Evolutionary conservation across 2,329 filamentous ascomycete species (phyloP).

Genomic region (Conoideocrella luteorostrata): DNA sequence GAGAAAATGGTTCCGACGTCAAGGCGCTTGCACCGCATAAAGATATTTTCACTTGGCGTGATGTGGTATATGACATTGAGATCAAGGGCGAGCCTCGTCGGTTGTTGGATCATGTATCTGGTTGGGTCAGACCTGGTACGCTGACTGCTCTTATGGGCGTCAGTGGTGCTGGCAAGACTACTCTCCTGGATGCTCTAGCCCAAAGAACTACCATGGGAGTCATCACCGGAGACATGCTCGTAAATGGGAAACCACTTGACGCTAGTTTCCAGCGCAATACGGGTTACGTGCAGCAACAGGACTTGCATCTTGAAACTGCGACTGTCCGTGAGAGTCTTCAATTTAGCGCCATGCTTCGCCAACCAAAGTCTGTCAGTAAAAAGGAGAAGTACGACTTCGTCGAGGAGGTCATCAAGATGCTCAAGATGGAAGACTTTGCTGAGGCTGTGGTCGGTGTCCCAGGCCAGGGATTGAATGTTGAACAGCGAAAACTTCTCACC

Average conservation of each 20-base stretch:
- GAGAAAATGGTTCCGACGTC: slow-evolving; percentile 15
- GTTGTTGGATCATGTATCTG: slow-evolving; percentile 71
- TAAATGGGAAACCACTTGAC: slow-evolving; percentile 52
- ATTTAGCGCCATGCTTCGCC: slow-evolving; percentile 52
- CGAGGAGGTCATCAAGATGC: slow-evolving; percentile 58
- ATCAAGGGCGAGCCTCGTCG: slow-evolving; percentile 69
- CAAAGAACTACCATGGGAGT: slow-evolving; percentile 53
- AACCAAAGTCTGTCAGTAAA: slow-evolving; percentile 45
- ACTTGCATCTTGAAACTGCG: slow-evolving; percentile 49
- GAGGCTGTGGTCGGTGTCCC: slow-evolving; percentile 59
- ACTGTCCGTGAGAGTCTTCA: slow-evolving; percentile 49
- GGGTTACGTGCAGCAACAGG: slow-evolving; percentile 62
- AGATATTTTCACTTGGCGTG: slow-evolving; percentile 69
- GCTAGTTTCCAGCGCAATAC: slow-evolving; percentile 57
- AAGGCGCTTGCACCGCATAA: slow-evolving; percentile 35
- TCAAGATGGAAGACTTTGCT: slow-evolving; percentile 61
- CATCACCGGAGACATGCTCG: slow-evolving; percentile 59
- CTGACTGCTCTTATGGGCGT: slow-evolving; percentile 72
- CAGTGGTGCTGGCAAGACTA: slow-evolving; percentile 39
- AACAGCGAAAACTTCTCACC: slow-evolving; percentile 55
- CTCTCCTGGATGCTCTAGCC: slow-evolving; percentile 35
- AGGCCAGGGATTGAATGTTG: slow-evolving; percentile 54
- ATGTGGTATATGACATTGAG: slow-evolving; percentile 64
- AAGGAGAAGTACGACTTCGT: slow-evolving; percentile 56
- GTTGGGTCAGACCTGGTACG: slow-evolving; percentile 86